Percentiles rank a stretch among this genome's conserved stretches.
These are phyloP conservation scores for Venturia nashicola DNA, from an alignment of 2,329 filamentous ascomycete genomes.

Conservation along the genomic window DNA sequence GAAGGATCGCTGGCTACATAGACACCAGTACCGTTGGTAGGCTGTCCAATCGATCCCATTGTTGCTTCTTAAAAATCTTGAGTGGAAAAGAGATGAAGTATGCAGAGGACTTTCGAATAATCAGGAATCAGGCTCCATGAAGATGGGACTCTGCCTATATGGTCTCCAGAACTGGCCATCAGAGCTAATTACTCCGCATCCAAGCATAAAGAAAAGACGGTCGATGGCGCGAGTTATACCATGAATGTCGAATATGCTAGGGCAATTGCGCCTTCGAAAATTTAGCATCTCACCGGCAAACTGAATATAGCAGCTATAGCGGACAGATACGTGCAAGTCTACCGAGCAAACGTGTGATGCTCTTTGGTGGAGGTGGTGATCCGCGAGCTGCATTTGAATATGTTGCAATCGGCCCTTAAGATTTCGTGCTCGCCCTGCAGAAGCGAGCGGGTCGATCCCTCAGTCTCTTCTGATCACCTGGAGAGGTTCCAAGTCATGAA, in stretches of 20 bases:
- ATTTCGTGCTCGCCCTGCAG: not conserved
- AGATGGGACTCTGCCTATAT: not conserved
- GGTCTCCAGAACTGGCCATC: not conserved
- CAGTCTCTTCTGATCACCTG: not conserved
- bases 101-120: too few relatives aligned
- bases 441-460: not conserved
- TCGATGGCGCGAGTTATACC: not conserved
- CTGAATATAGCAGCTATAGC: not conserved
- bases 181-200: not conserved
- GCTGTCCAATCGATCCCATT: not conserved
- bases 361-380: not conserved
- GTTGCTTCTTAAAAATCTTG: not conserved
- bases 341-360: too few relatives aligned
- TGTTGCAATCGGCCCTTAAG: not conserved
- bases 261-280: not conserved
- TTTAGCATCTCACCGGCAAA: not conserved
- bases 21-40: not conserved
- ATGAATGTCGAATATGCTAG: not conserved
- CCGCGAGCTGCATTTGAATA: not conserved
- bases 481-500: not conserved
- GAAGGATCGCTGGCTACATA: conserved; percentile 20
- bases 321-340: too few relatives aligned
- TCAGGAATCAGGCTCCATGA: not conserved
- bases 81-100: not conserved
- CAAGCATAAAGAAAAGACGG: not conserved